Base-by-base conservation (phyloP, 139 green algal species). In the Yamagishiella unicocca region DNA sequence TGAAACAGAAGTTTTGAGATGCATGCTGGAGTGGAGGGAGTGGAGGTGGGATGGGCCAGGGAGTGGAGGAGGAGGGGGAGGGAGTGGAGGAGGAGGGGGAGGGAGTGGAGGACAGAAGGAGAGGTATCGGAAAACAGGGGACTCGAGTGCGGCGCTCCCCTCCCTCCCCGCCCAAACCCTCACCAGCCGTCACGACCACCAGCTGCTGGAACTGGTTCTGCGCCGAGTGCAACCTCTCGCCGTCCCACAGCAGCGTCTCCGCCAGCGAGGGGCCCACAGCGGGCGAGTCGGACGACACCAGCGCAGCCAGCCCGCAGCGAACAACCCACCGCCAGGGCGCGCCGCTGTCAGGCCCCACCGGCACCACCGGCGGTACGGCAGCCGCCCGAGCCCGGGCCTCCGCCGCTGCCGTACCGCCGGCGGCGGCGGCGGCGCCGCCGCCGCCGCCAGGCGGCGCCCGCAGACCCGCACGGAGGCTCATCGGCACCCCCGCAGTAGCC, bases 201-300 rank as follows among this genome's bases (percentile, higher is more conserved):
- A 96, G 88, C 46, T 87, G 89, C 90, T 98, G 96, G 85, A 97
- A 95, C 29, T 77, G 73, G 81, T 96, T 95, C 89, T 98, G 96
- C 12, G 89, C 85, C 0, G 80, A 89, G 21, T 96, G 91, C 72
- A 98, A 91, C 19, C 94, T 90, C 19, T 84, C 61, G 10, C 72
- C 81, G 43, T 97, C 95, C 71, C 70, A 78, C 31, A 77, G 43
- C 35, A 97, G 88, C 24, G 92, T 92, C 92, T 98, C 96, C 17
- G 95, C 91, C 42, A 94, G 50, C 0, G 27, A 77, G 22, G 94
- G 90, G 1, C 92, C 91, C 62, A 89, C 91, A 33, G 91, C 87
- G 5, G 93, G 90, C 1, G 58, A 67, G 75, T 93, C 88, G 3
- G 75, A 76, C 4, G 83, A 61, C 43, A 96, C 90, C 17, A 97